These are phyloP conservation scores for Dioscorea alata DNA, from an alignment of 106 monocot species.

Conservation along the genomic window DNA sequence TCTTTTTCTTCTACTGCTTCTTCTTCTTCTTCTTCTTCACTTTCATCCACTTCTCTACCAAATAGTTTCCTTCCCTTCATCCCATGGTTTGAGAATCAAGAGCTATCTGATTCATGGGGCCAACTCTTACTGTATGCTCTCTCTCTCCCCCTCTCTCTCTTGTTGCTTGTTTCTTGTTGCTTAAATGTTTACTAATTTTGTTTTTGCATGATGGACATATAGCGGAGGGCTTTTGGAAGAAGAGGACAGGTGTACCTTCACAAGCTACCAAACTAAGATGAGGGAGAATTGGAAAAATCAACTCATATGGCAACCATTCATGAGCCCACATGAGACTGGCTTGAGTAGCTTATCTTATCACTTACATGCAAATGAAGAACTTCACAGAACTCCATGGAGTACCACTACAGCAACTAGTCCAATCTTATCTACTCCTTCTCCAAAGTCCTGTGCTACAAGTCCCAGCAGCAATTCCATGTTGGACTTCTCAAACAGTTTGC, in stretches of 20 bases:
- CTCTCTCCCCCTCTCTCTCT: slow-evolving; percentile 6
- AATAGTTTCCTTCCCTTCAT: slow-evolving; percentile 19
- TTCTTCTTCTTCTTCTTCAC: slow-evolving; percentile 18
- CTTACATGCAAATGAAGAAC: slow-evolving; percentile 32
- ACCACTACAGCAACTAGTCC: slow-evolving; percentile 1
- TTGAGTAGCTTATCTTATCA: slow-evolving; percentile 7
- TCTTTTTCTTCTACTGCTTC: slow-evolving; percentile 20
- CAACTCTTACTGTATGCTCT: slow-evolving; percentile 57
- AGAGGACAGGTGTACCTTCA: slow-evolving; percentile 32
- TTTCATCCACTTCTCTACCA: slow-evolving; percentile 15
- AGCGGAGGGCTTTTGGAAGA: slow-evolving; percentile 56
- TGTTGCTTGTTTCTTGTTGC: not conserved
- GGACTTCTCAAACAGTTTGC: slow-evolving; percentile 54
- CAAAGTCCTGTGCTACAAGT: slow-evolving; percentile 52
- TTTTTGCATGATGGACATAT: not conserved
- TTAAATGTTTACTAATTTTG: not conserved
- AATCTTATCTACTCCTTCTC: slow-evolving; percentile 53
- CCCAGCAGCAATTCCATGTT: slow-evolving; percentile 53
- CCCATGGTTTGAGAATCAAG: slow-evolving; percentile 41
- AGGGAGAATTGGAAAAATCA: slow-evolving; percentile 53
- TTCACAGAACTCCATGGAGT: slow-evolving; percentile 37
- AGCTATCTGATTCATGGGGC: slow-evolving; percentile 63
- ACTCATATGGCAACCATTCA: slow-evolving; percentile 21
- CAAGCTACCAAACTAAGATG: slow-evolving; percentile 36
- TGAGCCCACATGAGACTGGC: slow-evolving; percentile 18